Evolutionary conservation across 2,329 filamentous ascomycete genomes (phyloP), one percentile per base, ranked within the genome.

Genomic region (Monilinia polystroma): DNA sequence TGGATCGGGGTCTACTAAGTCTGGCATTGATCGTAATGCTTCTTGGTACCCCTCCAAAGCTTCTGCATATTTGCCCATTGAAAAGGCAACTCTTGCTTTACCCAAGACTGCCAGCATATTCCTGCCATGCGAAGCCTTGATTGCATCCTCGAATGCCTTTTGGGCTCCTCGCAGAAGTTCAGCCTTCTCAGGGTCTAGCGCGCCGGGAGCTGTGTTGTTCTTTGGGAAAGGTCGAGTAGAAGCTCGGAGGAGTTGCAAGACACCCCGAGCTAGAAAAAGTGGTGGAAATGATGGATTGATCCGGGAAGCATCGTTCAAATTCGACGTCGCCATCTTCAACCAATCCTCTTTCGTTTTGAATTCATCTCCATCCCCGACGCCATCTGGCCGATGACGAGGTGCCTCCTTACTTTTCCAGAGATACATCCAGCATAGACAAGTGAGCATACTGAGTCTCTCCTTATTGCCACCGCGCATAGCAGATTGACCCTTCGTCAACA

Each of bases 21-120:
- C 88, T 2, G 95, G 95, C 81, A 93, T 93, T 78, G 90, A 93
- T 73, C 88, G 84, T 62, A 99, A 81, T 20, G 93, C 92, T 68
- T 92, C 90, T 79, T 99, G 95, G 76, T 98, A 99, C 32, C 86
- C 83, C 68, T 90, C 85, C 63, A 98, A 80, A 18, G 96, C 90
- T 64, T 98, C 93, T 0, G 88, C 84, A 74, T 91, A 97, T 77
- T 92, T 93, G 67, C 90, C 91, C 73, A 97, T 84, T 18, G 94
- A 93, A 77, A 92, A 99, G 63, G 92, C 82, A 26, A 92, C 91
- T 72, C 93, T 88, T 11, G 94, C 91, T 77, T 93, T 95, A 63
- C 95, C 96, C 81, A 99, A 86, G 45, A 93, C 82, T 0, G 95
- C 95, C 82, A 99, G 88, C 82, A 98, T 89, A 75, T 99, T 99